A percentile compares a stretch with the other conserved stretches of the same genome.
Conservation (phyloP, 2,329 filamentous ascomycete species). For the Diplocarpon rosae region DNA sequence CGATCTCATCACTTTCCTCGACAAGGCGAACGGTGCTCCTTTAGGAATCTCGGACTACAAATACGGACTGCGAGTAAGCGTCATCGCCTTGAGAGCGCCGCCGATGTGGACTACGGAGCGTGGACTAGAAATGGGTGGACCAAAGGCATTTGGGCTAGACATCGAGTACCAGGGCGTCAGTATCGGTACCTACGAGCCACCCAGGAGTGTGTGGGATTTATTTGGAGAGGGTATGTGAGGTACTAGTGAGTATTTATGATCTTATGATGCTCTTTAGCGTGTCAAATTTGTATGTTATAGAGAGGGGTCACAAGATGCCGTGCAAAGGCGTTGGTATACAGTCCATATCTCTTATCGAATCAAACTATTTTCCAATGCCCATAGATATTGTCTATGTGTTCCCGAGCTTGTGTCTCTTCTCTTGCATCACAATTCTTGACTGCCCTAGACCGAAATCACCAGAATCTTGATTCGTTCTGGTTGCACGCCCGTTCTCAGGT, state of each 20-base stretch:
- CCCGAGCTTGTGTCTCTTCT: too few relatives aligned
- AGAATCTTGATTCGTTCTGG: too few relatives aligned
- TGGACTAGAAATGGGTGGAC: constrained; percentile 32
- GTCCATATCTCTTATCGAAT: too few relatives aligned
- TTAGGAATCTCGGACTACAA: constrained; percentile 39
- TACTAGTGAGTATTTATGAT: neutral
- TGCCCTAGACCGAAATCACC: too few relatives aligned
- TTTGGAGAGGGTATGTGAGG: constrained; percentile 10
- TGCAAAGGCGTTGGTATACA: too few relatives aligned
- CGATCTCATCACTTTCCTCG: constrained; percentile 28
- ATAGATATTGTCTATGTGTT: too few relatives aligned
- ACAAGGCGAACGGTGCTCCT: constrained; percentile 37
- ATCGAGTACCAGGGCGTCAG: constrained; percentile 19
- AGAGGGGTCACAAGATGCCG: too few relatives aligned
- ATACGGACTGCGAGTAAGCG: constrained; percentile 39
- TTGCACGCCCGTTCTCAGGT: too few relatives aligned
- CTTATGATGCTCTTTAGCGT: neutral
- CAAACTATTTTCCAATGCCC: too few relatives aligned
- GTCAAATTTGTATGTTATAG: neutral
- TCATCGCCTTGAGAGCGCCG: constrained; percentile 39
- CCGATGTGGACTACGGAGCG: constrained; percentile 36
- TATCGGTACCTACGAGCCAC: constrained; percentile 17
- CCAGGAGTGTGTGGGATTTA: constrained; percentile 25
- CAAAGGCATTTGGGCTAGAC: constrained; percentile 30
- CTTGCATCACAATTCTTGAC: too few relatives aligned